Base-by-base conservation (phyloP, 2,329 filamentous ascomycete genomes). In the Botrytis elliptica region DNA sequence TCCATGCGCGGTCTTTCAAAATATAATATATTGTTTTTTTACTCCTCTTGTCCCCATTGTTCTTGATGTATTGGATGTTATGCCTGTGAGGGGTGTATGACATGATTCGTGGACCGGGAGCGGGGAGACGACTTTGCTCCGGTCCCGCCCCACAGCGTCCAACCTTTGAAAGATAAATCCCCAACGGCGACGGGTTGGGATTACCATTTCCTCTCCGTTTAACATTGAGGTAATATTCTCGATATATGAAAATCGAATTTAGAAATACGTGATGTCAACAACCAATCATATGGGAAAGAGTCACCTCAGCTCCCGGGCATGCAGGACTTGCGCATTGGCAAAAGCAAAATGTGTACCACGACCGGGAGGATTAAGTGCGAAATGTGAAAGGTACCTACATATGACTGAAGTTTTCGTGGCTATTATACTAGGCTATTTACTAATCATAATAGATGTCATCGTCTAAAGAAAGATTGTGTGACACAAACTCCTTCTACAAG, bases 271-370 rank as follows among this genome's bases (percentile, higher is more conserved):
- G 42, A 68, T 69, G 64, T 33, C 62, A 18, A 59, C 70, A 55
- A 60, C 49, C 25, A 68, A 67, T 68, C 63, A 68, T 36, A 46
- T 36, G 33, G 14, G 49, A 20, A 59, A 42, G 33, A 44, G 18
- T 63, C 62, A 59, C 36, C 63, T 3, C 20, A 60, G 12, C 12
- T 62, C 65, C 60, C 33, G 71, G 46, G 71, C 71, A 42, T 73
- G 71, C 25, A 70, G 49, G 65, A 70, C 71, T 33, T 63, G 65
- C 62, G 71, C 71, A 62, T 25, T 63, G 38, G 71, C 71, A 73
- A 70, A 73, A 55, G 55, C 65, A 7, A 73, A 55, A 63, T 73
- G 65, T 52, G 65, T 70, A 33, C 65, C 57, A 29, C 65, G 42
- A 42, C 10, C 55, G 14, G 65, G 44, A 36, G 65, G 66, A 36